A percentile compares a stretch with the other conserved stretches of the same genome.
These are phyloP conservation scores for Xylaria curta DNA, from an alignment of 495 filamentous ascomycete species.

Conservation along the genomic window DNA sequence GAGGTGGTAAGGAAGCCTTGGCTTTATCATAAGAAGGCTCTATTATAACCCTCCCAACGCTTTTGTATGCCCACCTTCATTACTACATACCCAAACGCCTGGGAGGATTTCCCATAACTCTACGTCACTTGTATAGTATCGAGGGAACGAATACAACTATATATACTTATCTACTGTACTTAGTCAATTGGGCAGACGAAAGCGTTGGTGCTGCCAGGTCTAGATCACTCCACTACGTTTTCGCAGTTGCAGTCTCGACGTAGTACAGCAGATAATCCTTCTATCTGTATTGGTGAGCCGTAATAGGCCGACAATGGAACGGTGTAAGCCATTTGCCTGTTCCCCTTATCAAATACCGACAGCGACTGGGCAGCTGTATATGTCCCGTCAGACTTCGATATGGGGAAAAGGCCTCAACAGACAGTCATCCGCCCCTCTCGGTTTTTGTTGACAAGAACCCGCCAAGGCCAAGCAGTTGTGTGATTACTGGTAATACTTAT, in stretches of 20 bases:
- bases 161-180: neutral
- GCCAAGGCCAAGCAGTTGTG: constrained; percentile 15
- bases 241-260: neutral
- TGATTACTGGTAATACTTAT: constrained; percentile 4
- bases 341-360: neutral
- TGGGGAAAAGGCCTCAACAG: constrained; percentile 23
- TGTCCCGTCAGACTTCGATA: constrained; percentile 12
- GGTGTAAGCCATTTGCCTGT: neutral
- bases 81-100: neutral
- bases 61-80: constrained; percentile 10
- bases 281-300: neutral
- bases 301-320: neutral
- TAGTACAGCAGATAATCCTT: neutral
- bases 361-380: neutral
- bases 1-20: neutral
- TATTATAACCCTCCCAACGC: neutral
- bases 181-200: constrained; percentile 1
- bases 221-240: constrained; percentile 2
- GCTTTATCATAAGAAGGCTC: neutral
- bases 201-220: constrained; percentile 1
- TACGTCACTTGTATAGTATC: constrained; percentile 12
- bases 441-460: constrained; percentile 13
- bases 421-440: neutral
- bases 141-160: neutral
- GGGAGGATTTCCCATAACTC: neutral